Percentiles rank a stretch among this genome's conserved stretches.
These are phyloP conservation scores for Eucalyptus grandis DNA, from an alignment of 345 rosid species.

Conservation along the genomic window DNA sequence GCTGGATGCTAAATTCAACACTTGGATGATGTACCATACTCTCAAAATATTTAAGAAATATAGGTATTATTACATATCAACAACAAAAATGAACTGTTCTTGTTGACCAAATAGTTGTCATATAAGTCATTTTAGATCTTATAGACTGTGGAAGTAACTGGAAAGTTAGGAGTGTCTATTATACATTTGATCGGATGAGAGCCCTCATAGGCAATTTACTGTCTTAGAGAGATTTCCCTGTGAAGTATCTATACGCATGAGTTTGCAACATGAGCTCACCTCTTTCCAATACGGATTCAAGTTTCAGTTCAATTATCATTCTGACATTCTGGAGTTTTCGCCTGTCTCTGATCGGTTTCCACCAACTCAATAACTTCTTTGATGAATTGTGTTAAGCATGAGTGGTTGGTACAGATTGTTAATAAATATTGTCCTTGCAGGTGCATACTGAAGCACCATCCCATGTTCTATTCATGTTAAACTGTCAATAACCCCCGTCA, in stretches of 20 bases:
- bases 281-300: neutral
- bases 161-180: neutral
- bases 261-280: neutral
- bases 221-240: neutral
- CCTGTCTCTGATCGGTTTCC: neutral
- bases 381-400: neutral
- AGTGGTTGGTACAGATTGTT: neutral
- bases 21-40: neutral
- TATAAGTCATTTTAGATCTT: neutral
- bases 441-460: neutral
- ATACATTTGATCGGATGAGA: neutral
- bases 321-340: neutral
- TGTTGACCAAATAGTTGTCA: neutral
- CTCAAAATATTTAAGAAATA: neutral
- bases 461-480: neutral
- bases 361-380: neutral
- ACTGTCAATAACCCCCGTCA: neutral
- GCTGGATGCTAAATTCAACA: neutral
- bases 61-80: neutral
- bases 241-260: neutral
- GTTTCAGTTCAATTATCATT: neutral
- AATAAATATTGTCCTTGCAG: neutral
- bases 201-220: neutral
- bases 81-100: neutral
- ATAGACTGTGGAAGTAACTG: neutral